Conservation (phyloP, 2,329 filamentous ascomycete species). For the Phialocephala subalpina region DNA sequence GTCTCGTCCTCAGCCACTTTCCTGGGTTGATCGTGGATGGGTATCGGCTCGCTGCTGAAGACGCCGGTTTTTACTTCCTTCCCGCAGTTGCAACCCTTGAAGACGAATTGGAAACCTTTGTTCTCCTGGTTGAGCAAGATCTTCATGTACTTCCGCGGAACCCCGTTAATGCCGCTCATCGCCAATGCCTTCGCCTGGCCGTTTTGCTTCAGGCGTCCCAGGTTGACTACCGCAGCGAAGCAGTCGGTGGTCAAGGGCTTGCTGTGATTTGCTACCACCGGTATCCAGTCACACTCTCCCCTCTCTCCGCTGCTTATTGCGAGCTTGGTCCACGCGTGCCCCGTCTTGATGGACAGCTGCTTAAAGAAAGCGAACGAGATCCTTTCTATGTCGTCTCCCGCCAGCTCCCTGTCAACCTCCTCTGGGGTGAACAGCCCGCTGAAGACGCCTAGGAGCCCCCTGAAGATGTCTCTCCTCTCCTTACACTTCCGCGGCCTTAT, state of each 20-base stretch:
- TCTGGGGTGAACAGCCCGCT: constrained; percentile 39
- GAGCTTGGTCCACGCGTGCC: constrained; percentile 41
- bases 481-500: constrained; percentile 37
- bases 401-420: constrained; percentile 33
- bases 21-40: constrained; percentile 14
- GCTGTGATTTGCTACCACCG: constrained; percentile 34
- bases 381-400: constrained; percentile 35
- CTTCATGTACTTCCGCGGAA: constrained; percentile 39
- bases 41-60: constrained; percentile 28
- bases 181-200: constrained; percentile 30
- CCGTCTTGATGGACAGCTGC: constrained; percentile 39
- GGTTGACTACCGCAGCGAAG: constrained; percentile 39
- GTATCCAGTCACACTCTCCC: constrained; percentile 41
- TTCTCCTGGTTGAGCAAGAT: constrained; percentile 36
- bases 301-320: constrained; percentile 40
- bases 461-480: constrained; percentile 35
- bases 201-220: constrained; percentile 35
- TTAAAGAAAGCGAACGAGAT: constrained; percentile 43
- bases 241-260: constrained; percentile 39
- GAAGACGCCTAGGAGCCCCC: constrained; percentile 42
- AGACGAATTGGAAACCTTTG: constrained; percentile 37
- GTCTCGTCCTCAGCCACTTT: constrained; percentile 25
- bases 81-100: constrained; percentile 33
- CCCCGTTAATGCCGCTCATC: constrained; percentile 34
- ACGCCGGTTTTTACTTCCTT: constrained; percentile 28